Evolutionary conservation across 441 rosid genomes (phyloP).

Genomic region (Jatropha multifida): DNA sequence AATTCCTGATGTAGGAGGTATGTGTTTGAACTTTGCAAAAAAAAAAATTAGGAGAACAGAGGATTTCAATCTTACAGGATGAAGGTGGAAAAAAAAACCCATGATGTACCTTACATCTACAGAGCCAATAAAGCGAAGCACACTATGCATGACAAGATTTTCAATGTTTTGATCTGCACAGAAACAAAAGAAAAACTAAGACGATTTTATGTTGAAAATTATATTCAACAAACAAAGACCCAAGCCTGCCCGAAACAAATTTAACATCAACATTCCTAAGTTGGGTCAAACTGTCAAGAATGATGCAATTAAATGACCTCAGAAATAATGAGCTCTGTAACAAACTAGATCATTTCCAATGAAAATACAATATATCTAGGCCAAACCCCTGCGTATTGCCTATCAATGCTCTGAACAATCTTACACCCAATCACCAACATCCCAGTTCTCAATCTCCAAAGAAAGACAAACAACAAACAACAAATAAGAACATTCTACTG

Average conservation of each 20-base stretch:
- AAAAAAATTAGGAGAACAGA: slow-evolving; percentile 30
- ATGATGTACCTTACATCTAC: slow-evolving; percentile 72
- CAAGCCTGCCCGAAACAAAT: neutral
- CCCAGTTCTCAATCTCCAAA: neutral
- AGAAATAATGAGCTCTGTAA: neutral
- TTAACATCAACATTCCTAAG: neutral
- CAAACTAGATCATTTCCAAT: neutral
- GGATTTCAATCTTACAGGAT: slow-evolving; percentile 8
- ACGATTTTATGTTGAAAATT: neutral
- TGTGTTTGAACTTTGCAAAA: slow-evolving; percentile 61
- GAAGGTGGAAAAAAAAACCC: slow-evolving; percentile 5
- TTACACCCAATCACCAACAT: neutral
- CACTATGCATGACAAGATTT: slow-evolving; percentile 72
- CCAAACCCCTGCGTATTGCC: neutral
- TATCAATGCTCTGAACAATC: neutral
- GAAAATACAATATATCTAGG: neutral
- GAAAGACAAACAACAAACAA: neutral
- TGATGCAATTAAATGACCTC: neutral
- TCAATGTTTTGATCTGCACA: slow-evolving; percentile 75
- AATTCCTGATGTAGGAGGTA: slow-evolving; percentile 86
- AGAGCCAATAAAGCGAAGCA: slow-evolving; percentile 72
- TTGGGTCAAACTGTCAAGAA: neutral
- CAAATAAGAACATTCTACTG: neutral
- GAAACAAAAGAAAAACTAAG: slow-evolving; percentile 24
- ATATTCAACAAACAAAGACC: neutral